Percentiles rank a stretch among this genome's conserved stretches.
Conservation (phyloP, 2,329 filamentous ascomycete species). For the Aurifilum marmelostoma region DNA sequence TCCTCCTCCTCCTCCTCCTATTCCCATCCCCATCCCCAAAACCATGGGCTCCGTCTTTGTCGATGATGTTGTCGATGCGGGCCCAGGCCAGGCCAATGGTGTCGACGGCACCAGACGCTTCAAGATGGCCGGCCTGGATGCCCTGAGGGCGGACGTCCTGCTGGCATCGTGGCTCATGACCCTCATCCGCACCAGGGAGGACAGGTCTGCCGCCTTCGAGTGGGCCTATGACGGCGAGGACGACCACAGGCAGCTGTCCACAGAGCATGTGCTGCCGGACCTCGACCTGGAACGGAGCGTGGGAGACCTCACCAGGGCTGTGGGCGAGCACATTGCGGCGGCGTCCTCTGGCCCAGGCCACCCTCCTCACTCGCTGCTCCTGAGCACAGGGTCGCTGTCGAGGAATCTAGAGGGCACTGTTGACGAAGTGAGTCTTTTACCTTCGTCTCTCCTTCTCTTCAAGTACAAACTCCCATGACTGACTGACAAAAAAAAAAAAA, state of each 20-base stretch:
- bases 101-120: slow-evolving; percentile 34
- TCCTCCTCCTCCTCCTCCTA: no score
- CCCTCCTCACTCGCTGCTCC: slow-evolving; percentile 27
- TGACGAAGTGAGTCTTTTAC: slow-evolving; percentile 34
- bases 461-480: not conserved
- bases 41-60: slow-evolving; percentile 16
- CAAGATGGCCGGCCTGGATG: slow-evolving; percentile 36
- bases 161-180: slow-evolving; percentile 50
- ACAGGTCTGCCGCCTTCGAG: slow-evolving; percentile 41
- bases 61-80: slow-evolving; percentile 22
- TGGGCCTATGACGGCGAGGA: slow-evolving; percentile 40
- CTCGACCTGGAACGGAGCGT: slow-evolving; percentile 37
- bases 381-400: slow-evolving; percentile 31
- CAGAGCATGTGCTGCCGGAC: slow-evolving; percentile 39
- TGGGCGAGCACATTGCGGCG: slow-evolving; percentile 31
- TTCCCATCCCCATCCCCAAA: no score
- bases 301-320: slow-evolving; percentile 34
- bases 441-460: no score
- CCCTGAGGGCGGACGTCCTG: slow-evolving; percentile 45
- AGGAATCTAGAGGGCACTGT: slow-evolving; percentile 23
- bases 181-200: slow-evolving; percentile 47
- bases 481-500: not conserved
- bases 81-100: slow-evolving; percentile 7
- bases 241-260: slow-evolving; percentile 33
- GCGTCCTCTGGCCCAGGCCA: not conserved